Base-by-base conservation (phyloP, 2,329 filamentous ascomycete genomes). In the Helotiales sp. region DNA sequence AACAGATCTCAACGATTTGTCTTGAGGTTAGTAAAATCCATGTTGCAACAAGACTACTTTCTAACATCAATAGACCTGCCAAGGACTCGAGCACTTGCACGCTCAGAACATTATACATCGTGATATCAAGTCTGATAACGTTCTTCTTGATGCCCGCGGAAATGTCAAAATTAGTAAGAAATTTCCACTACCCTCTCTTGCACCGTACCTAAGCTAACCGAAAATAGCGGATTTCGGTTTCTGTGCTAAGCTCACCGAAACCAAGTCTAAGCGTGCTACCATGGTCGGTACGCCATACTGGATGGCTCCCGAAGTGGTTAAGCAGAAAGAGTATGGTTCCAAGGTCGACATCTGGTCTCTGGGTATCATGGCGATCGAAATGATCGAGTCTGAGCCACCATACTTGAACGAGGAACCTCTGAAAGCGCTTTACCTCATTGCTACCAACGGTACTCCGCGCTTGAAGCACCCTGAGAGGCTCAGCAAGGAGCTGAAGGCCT, bases 251-350 rank as follows among this genome's bases (percentile, higher is more conserved):
- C 89, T 99, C 61, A 98, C 93, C 33, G 95, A 98, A 73, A 88
- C 92, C 64, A 96, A 96, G 77, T 95, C 86, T 68, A 98, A 99
- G 82, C 93, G 95, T 74, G 93, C 93, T 42, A 99, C 95, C 58
- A 98, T 99, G 95, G 95, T 99, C 55, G 95, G 95, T 64, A 99
- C 95, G 31, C 95, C 95, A 15, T 99, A 98, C 81, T 99, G 95
- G 95, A 99, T 99, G 95, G 95, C 95, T 8, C 95, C 95, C 34
- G 95, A 99, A 75, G 95, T 99, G 44, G 95, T 99, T 72, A 98
- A 98, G 79, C 95, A 98, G 74, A 98, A 98, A 79, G 93, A 97
- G 75, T 99, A 99, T 70, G 95, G 93, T 36, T 90, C 90, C 71
- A 98, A 98, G 81, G 95, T 98, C 62, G 95, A 99, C 72, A 96